These are phyloP conservation scores for Penicillium sp. DNA, from an alignment of 2,329 filamentous ascomycete species.

Conservation along the genomic window DNA sequence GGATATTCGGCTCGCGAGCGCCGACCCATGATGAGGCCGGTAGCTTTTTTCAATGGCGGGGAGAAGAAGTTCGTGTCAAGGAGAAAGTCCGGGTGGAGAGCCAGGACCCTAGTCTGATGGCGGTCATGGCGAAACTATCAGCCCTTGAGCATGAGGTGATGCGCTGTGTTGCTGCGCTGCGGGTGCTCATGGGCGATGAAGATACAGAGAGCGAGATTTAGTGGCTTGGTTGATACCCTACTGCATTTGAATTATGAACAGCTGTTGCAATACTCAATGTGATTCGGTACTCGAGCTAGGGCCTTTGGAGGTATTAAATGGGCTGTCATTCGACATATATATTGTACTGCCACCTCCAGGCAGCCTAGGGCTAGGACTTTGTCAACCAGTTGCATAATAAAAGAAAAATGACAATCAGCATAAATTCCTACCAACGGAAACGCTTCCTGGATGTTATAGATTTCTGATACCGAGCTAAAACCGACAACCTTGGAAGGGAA, in stretches of 20 bases:
- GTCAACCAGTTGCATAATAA: too few species aligned
- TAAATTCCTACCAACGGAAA: neutral
- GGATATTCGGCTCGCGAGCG: slow-evolving; percentile 50
- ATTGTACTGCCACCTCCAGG: neutral
- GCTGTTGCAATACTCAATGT: neutral
- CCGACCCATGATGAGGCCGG: slow-evolving; percentile 79
- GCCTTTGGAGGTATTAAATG: neutral
- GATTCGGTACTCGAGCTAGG: neutral
- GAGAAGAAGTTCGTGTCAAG: slow-evolving; percentile 74
- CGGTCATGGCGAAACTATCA: slow-evolving; percentile 76
- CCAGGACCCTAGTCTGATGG: slow-evolving; percentile 81
- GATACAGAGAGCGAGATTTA: slow-evolving; percentile 40
- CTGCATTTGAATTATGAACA: neutral
- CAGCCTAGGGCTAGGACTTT: neutral
- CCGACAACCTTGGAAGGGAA: neutral
- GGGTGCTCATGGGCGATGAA: slow-evolving; percentile 71
- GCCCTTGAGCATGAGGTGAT: slow-evolving; percentile 72
- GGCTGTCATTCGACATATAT: neutral
- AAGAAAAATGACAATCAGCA: too few species aligned
- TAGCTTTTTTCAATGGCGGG: slow-evolving; percentile 66
- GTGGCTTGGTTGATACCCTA: slow-evolving; percentile 4
- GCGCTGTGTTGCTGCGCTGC: slow-evolving; percentile 67
- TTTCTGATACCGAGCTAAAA: neutral
- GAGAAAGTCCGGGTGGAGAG: slow-evolving; percentile 89
- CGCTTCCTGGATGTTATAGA: neutral